Percentiles rank a stretch among this genome's conserved stretches.
Evolutionary conservation across 2,329 filamentous ascomycete genomes (phyloP).

Genomic region (Colletotrichum lupini): DNA sequence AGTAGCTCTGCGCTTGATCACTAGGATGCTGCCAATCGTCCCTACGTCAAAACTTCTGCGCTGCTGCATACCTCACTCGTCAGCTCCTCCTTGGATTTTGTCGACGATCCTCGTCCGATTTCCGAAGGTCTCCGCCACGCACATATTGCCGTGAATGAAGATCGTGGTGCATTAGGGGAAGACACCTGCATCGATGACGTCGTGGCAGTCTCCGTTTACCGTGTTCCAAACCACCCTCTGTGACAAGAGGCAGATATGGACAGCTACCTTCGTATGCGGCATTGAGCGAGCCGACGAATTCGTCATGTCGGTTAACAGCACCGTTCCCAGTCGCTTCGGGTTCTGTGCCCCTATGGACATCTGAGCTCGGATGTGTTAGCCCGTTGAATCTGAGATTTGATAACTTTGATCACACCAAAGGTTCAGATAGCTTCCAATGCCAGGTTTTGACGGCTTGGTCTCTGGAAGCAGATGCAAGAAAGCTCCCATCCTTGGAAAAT

Average conservation of each 20-base stretch:
- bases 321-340: neutral
- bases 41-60: too few relatives aligned
- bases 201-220: too few relatives aligned
- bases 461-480: neutral
- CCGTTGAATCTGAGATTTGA: neutral
- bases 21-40: too few relatives aligned
- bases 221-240: neutral
- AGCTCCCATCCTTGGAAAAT: neutral
- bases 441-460: neutral
- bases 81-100: too few relatives aligned
- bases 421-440: neutral
- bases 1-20: too few relatives aligned
- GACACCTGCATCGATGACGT: too few relatives aligned
- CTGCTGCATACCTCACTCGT: too few relatives aligned
- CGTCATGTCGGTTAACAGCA: too few relatives aligned
- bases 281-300: neutral
- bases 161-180: too few relatives aligned
- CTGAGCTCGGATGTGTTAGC: neutral
- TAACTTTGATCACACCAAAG: neutral
- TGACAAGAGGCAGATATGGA: neutral
- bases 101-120: too few relatives aligned
- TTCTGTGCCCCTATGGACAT: neutral
- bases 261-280: neutral
- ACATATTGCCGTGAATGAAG: too few relatives aligned
- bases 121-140: too few relatives aligned